Evolutionary conservation across 2,329 filamentous ascomycete genomes (phyloP).

Genomic region (Fusarium nanum): DNA sequence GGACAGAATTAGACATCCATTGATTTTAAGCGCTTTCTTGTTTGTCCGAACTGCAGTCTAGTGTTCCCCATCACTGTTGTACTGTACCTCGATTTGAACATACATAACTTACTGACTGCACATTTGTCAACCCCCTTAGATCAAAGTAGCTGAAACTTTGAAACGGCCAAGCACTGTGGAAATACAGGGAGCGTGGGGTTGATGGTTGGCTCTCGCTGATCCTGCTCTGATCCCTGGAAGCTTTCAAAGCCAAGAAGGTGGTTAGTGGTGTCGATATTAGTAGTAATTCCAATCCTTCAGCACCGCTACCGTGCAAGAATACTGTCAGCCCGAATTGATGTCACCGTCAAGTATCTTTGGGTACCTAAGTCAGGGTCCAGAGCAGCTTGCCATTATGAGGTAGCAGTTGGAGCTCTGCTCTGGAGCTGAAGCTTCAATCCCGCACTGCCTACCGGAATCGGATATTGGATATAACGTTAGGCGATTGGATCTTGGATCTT

Average conservation of each 20-base stretch:
- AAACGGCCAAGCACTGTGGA: conserved; percentile 38
- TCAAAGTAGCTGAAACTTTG: conserved; percentile 17
- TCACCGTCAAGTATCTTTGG: conserved; percentile 29
- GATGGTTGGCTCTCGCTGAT: conserved; percentile 45
- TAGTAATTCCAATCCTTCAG: conserved; percentile 22
- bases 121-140: conserved; percentile 1
- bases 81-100: neutral
- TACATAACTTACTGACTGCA: neutral
- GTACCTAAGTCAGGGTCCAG: conserved; percentile 15
- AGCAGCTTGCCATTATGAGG: neutral
- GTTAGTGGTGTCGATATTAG: conserved; percentile 20
- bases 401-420: neutral
- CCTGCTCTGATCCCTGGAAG: conserved; percentile 22
- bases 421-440: conserved; percentile 22
- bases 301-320: conserved; percentile 2
- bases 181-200: conserved; percentile 42
- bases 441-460: conserved; percentile 18
- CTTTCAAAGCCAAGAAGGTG: conserved; percentile 2
- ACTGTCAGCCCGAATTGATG: neutral
- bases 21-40: conserved; percentile 14
- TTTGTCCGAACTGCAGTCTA: conserved; percentile 2
- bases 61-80: neutral
- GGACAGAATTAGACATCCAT: neutral
- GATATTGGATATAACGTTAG: neutral
- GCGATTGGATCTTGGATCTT: conserved; percentile 6